Evolutionary conservation across 805 yeast species (phyloP).

Genomic region (Saturnispora silvae): DNA sequence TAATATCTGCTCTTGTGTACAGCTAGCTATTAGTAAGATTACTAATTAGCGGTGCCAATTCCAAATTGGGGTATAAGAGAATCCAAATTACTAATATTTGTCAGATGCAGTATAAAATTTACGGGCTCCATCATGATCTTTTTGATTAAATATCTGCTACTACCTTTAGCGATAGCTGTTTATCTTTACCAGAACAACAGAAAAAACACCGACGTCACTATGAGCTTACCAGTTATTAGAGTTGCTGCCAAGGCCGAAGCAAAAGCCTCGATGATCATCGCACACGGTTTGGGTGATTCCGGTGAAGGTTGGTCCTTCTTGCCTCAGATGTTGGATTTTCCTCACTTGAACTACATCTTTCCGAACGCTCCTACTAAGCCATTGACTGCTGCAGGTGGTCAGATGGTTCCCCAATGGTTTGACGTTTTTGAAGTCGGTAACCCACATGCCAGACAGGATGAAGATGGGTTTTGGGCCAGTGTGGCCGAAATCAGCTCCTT

Average conservation of each 20-base stretch:
- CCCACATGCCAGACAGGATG: constrained; percentile 37
- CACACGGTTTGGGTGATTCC: constrained; percentile 89
- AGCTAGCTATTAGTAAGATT: too few relatives aligned
- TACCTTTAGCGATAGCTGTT: too few relatives aligned
- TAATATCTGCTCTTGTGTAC: too few relatives aligned
- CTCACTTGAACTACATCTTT: constrained; percentile 62
- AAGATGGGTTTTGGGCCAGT: constrained; percentile 41
- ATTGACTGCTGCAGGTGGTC: constrained; percentile 58
- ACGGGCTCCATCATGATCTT: too few relatives aligned
- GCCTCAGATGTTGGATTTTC: constrained; percentile 51
- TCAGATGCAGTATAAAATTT: too few relatives aligned
- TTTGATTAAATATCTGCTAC: too few relatives aligned
- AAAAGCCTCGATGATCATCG: constrained; percentile 58
- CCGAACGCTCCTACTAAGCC: constrained; percentile 81
- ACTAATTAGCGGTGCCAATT: too few relatives aligned
- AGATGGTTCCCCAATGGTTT: constrained; percentile 77
- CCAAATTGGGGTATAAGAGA: too few relatives aligned
- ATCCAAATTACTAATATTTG: neutral
- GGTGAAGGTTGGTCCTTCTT: constrained; percentile 86
- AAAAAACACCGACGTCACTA: constrained; percentile 1
- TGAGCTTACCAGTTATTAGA: constrained; percentile 25
- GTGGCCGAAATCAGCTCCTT: constrained; percentile 34
- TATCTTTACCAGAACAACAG: too few relatives aligned
- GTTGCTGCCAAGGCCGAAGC: constrained; percentile 33
- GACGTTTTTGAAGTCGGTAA: constrained; percentile 53